Conservation (phyloP, 306 rosid genomes). For the peach (Prunus persica) region DNA sequence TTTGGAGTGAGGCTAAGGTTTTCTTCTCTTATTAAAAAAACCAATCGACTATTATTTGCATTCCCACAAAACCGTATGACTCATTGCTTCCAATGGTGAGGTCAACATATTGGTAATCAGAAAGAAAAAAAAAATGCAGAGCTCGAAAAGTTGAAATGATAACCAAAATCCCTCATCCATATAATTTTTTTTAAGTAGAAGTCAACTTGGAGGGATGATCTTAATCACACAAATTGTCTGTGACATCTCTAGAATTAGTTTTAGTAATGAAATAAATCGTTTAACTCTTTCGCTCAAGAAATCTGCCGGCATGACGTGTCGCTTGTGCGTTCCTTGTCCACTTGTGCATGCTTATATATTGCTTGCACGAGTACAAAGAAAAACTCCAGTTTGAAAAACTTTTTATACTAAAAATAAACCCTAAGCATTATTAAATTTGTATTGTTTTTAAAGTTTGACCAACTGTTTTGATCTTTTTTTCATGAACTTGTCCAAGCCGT, state of each 20-base stretch:
- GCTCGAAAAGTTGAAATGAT: neutral
- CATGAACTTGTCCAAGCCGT: neutral
- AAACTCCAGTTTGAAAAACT: neutral
- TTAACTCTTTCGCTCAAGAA: neutral
- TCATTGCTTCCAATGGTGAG: neutral
- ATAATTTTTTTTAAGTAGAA: neutral
- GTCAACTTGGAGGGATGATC: conserved; percentile 5
- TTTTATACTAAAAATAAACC: neutral
- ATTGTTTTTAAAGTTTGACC: conserved; percentile 15
- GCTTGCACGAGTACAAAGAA: neutral
- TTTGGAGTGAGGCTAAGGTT: conserved; percentile 22
- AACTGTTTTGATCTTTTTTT: conserved; percentile 11
- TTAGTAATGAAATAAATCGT: neutral
- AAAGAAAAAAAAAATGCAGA: neutral
- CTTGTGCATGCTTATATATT: neutral
- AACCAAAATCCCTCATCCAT: neutral
- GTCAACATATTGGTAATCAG: too few relatives aligned
- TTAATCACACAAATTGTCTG: neutral
- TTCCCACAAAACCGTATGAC: neutral
- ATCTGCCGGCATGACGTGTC: conserved; percentile 19
- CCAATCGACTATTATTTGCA: neutral
- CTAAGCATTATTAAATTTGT: neutral
- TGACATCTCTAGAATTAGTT: neutral
- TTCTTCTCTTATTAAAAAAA: neutral
- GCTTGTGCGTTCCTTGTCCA: neutral